Conservation (phyloP, 192 early-diverging fungal species). For the Coemansia sp. region DNA sequence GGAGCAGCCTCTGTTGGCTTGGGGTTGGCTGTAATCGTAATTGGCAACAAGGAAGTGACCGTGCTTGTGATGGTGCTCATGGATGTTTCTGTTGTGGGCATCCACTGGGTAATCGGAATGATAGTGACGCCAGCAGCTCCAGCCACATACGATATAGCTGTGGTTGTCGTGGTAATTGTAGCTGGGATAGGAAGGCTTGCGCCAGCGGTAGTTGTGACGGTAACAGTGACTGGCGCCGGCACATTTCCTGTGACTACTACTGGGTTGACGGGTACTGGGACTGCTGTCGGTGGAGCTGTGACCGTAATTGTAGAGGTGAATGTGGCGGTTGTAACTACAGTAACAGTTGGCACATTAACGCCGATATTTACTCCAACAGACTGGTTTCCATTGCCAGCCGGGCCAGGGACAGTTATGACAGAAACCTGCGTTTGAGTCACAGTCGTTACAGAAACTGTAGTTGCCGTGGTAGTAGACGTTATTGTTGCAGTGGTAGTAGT, state of each 20-base stretch:
- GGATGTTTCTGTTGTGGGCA: not conserved
- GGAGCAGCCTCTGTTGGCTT: not conserved
- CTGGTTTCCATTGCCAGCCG: not conserved
- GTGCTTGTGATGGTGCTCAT: not conserved
- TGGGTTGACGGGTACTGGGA: not conserved
- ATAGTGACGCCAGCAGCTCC: not conserved
- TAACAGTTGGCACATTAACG: not conserved
- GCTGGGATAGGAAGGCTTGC: not conserved
- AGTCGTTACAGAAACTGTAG: not conserved
- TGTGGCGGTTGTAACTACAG: not conserved
- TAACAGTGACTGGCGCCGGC: constrained; percentile 4
- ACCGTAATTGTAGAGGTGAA: not conserved
- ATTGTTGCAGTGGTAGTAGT: not conserved
- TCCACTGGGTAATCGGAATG: constrained; percentile 3
- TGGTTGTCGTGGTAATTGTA: constrained; percentile 1
- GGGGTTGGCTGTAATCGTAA: not conserved
- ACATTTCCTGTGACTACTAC: not conserved
- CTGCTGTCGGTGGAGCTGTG: not conserved
- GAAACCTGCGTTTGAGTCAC: constrained; percentile 1
- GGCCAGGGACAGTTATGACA: not conserved
- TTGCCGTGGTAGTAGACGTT: not conserved
- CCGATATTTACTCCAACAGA: not conserved
- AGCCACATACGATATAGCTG: not conserved
- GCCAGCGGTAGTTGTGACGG: not conserved
- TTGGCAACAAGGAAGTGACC: not conserved